Percentiles rank a stretch among this genome's conserved stretches.
These are phyloP conservation scores for Nothophytophthora sp. DNA, from an alignment of 352 stramenopile genomes.

Conservation along the genomic window DNA sequence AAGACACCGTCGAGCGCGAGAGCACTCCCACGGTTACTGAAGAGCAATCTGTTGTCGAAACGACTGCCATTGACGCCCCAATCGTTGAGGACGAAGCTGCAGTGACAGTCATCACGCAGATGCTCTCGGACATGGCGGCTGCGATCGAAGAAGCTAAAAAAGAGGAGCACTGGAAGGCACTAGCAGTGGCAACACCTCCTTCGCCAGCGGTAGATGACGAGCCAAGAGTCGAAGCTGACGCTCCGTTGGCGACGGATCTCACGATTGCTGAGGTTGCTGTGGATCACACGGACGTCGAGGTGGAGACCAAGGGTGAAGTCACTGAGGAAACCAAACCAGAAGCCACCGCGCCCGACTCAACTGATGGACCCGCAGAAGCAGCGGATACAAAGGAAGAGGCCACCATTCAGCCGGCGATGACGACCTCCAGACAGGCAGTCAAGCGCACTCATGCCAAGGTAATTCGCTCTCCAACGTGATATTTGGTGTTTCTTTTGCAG, in stretches of 20 bases:
- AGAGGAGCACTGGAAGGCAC: neutral
- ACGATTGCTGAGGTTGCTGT: neutral
- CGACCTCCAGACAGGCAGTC: constrained; percentile 6
- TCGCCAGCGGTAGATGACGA: constrained; percentile 1
- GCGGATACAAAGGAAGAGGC: constrained; percentile 5
- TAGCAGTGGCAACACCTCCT: neutral
- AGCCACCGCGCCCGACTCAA: neutral
- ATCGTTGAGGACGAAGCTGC: constrained; percentile 19
- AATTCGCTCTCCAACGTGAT: neutral
- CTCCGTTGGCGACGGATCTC: constrained; percentile 1
- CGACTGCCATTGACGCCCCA: neutral
- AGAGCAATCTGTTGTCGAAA: too few relatives aligned
- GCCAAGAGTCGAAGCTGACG: neutral
- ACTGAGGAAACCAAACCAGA: constrained; percentile 1
- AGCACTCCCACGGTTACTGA: neutral
- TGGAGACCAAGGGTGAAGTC: too few relatives aligned
- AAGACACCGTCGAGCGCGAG: constrained; percentile 6
- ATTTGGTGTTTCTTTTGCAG: neutral
- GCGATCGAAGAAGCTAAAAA: constrained; percentile 11
- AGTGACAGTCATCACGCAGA: constrained; percentile 9
- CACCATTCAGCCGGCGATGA: constrained; percentile 7
- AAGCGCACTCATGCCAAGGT: constrained; percentile 17
- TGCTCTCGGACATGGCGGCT: constrained; percentile 13
- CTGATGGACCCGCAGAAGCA: constrained; percentile 1
- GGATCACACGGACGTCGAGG: constrained; percentile 12